phyloP scores from a whole-genome alignment of 2,329 filamentous ascomycete species.

The Colletotrichum magnum region DNA sequence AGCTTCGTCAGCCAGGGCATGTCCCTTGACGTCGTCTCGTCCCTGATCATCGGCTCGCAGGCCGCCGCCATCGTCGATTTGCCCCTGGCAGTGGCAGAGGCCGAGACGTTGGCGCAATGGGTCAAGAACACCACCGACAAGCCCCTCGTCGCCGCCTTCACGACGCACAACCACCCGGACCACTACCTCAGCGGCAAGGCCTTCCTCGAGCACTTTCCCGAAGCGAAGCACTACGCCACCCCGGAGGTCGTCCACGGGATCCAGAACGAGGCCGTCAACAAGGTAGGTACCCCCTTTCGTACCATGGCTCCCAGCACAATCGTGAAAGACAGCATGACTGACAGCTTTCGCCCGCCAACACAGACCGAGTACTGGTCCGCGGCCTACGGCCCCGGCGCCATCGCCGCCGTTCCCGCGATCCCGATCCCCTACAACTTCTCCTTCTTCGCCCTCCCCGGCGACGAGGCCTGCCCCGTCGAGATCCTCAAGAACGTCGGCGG shows the following conservation, averaged over 20 bases:
- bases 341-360: neutral
- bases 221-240: conserved; percentile 29
- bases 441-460: conserved; percentile 30
- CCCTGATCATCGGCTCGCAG: conserved; percentile 29
- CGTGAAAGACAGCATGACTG: neutral
- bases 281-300: neutral
- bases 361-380: conserved; percentile 21
- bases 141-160: conserved; percentile 28
- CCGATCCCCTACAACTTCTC: conserved; percentile 32
- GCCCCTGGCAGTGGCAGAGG: conserved; percentile 22
- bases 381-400: conserved; percentile 4
- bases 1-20: conserved; percentile 13
- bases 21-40: conserved; percentile 34
- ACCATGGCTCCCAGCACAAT: no score
- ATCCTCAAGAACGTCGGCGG: conserved; percentile 17
- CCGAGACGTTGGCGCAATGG: conserved; percentile 11
- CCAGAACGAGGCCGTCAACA: conserved; percentile 17
- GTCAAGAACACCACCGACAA: conserved; percentile 34
- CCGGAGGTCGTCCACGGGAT: conserved; percentile 6
- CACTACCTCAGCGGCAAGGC: conserved; percentile 33
- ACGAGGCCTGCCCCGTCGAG: conserved; percentile 26
- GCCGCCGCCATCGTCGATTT: conserved; percentile 31
- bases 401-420: conserved; percentile 18
- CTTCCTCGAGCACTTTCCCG: conserved; percentile 30
- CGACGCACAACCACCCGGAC: conserved; percentile 25